Evolutionary conservation across 2,329 filamentous ascomycete genomes (phyloP).

Genomic region (Parastagonospora nodorum): DNA sequence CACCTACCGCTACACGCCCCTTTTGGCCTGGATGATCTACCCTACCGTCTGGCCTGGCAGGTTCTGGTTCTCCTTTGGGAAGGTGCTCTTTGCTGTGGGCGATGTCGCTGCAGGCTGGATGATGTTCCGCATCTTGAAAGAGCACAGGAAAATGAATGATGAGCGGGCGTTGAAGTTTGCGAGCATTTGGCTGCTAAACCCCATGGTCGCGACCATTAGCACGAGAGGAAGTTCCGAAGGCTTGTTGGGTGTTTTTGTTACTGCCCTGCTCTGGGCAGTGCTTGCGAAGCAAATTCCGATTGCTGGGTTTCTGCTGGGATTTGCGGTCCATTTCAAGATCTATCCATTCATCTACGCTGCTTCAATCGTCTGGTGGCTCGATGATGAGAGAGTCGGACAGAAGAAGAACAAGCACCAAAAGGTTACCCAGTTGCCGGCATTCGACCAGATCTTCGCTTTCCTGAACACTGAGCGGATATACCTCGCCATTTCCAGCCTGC

Average conservation of each 20-base stretch:
- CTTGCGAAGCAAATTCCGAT: constrained; percentile 65
- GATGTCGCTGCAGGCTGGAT: constrained; percentile 87
- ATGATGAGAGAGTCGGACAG: constrained; percentile 52
- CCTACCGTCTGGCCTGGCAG: constrained; percentile 69
- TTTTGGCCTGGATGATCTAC: constrained; percentile 87
- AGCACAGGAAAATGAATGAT: constrained; percentile 40
- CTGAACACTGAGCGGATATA: constrained; percentile 54
- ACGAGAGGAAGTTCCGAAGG: constrained; percentile 94
- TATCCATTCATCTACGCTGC: constrained; percentile 96
- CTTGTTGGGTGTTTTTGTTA: constrained; percentile 81
- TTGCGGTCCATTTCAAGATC: constrained; percentile 96
- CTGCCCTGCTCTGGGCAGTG: constrained; percentile 82
- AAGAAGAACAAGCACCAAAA: constrained; percentile 5
- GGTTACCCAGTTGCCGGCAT: constrained; percentile 22
- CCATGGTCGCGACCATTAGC: constrained; percentile 97
- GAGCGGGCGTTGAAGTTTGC: constrained; percentile 72
- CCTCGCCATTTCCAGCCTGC: constrained; percentile 68
- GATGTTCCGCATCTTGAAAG: constrained; percentile 62
- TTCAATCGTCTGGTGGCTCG: constrained; percentile 81
- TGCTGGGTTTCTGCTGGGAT: constrained; percentile 76
- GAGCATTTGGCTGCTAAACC: constrained; percentile 91
- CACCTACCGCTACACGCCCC: constrained; percentile 95
- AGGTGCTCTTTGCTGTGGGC: constrained; percentile 80
- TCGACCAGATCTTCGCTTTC: constrained; percentile 24
- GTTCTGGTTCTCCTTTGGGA: constrained; percentile 82